A percentile compares a stretch with the other conserved stretches of the same genome.
These are phyloP conservation scores for Austroboletus olivaceoglutinosus DNA, from an alignment of 1,284 basidiomycete species.

Conservation along the genomic window DNA sequence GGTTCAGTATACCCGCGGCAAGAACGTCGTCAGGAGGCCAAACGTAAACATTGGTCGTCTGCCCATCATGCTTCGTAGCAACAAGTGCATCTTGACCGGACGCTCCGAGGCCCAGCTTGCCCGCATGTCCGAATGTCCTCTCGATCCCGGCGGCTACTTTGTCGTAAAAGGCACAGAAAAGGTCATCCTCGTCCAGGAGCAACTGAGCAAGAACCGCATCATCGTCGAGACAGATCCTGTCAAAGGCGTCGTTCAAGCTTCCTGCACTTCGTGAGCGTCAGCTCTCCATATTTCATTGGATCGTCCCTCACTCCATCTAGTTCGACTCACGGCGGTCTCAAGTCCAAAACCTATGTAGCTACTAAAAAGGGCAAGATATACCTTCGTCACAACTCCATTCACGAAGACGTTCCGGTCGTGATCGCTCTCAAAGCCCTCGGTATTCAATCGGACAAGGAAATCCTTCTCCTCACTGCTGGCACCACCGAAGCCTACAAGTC, in stretches of 20 bases:
- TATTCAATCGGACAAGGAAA: constrained; percentile 97
- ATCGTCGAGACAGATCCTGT: constrained; percentile 94
- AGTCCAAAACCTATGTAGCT: constrained; percentile 97
- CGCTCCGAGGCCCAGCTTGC: constrained; percentile 82
- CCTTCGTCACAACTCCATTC: constrained; percentile 97
- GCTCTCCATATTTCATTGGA: neutral
- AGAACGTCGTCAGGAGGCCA: constrained; percentile 79
- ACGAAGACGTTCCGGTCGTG: constrained; percentile 96
- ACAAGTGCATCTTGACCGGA: constrained; percentile 87
- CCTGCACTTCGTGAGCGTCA: constrained; percentile 85
- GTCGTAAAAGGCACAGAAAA: constrained; percentile 99
- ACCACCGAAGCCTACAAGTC: constrained; percentile 88
- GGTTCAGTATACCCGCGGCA: constrained; percentile 93
- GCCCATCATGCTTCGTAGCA: constrained; percentile 97
- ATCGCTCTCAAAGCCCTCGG: constrained; percentile 97
- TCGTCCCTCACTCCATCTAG: constrained; percentile 41
- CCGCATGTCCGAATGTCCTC: constrained; percentile 92
- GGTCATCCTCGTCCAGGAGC: constrained; percentile 98
- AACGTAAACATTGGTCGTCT: constrained; percentile 90
- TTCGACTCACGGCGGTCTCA: constrained; percentile 95
- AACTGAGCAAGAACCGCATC: constrained; percentile 98
- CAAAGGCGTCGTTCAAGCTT: constrained; percentile 93
- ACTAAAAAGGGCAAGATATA: constrained; percentile 95
- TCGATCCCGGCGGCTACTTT: constrained; percentile 99
- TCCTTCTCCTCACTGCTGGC: constrained; percentile 92